Evolutionary conservation across 179 eudicot species (phyloP), one percentile per base, ranked within the genome.

Genomic region (Beta corolliflora): DNA sequence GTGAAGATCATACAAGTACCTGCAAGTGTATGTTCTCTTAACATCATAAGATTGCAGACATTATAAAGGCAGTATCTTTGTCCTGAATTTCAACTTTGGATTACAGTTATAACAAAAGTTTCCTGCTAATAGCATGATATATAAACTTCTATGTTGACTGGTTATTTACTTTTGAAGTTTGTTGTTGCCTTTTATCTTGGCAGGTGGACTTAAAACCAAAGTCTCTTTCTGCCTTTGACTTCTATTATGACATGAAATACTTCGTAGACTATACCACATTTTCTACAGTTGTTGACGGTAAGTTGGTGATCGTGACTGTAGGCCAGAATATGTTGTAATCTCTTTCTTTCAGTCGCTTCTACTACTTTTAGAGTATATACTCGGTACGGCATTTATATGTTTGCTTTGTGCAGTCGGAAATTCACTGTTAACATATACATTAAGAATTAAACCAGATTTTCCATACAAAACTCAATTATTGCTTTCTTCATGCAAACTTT

Each of bases 241-340:
- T 82, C 78, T 89, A 86, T 75, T 89, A 86, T 73, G 92, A 89
- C 82, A 88, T 89, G 92, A 81, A 86, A 76, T 89, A 89, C 87
- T 80, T 36, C 3, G 72, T 89, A 29, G 90, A 86, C 70, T 88
- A 86, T 71, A 86, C 92, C 60, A 83, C 92, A 61, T 89, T 89
- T 84, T 85, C 86, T 80, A 77, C 90, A 75, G 81, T 86, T 73
- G 67, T 78, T 79, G 84, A 78, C 59, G 90, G 90, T 89, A 88
- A 77, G 88, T 63, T 50, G 55, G n/a, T 48, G 31, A 77, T 78
- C 78, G 68, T 71, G 75, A 79, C 71, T 54, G 78, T 45, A n/a
- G 58, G 15, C 45, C 36, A 80, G 19, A 66, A 21, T 46, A 72
- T 52, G 46, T 52, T 48, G 23, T 59, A 71, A 29, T 79, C 48